These are phyloP conservation scores for Lycium ferocissimum DNA, from an alignment of 257 asterid species.

Conservation along the genomic window DNA sequence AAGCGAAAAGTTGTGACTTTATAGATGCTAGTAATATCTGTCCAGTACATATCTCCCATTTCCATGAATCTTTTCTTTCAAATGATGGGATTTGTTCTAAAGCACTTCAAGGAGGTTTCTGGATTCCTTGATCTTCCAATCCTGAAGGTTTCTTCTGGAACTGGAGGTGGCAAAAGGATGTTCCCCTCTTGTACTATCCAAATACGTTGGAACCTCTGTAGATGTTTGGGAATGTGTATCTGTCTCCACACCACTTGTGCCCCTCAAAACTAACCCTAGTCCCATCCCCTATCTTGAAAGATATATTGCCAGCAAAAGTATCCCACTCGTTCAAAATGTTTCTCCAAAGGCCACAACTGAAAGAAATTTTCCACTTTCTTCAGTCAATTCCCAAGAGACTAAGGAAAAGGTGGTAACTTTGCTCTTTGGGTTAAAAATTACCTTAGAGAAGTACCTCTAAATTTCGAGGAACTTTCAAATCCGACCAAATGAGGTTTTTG, in stretches of 20 bases:
- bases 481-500: background rate
- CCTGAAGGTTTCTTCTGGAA: background rate
- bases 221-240: background rate
- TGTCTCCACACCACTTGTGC: background rate
- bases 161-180: background rate
- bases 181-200: background rate
- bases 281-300: constrained; percentile 20
- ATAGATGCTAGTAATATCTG: background rate
- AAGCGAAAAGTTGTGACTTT: background rate
- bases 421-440: background rate
- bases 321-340: background rate
- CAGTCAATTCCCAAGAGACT: background rate
- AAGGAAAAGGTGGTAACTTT: background rate
- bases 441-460: constrained; percentile 17
- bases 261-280: constrained; percentile 14
- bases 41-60: constrained; percentile 1
- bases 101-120: constrained; percentile 10
- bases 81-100: background rate
- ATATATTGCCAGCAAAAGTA: background rate
- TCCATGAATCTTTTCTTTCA: background rate
- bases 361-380: background rate
- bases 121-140: background rate
- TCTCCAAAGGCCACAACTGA: background rate
- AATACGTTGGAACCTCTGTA: background rate
- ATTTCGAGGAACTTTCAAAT: background rate